phyloP scores from a whole-genome alignment of 768 basidiomycete species.

The Trametes maxima region DNA sequence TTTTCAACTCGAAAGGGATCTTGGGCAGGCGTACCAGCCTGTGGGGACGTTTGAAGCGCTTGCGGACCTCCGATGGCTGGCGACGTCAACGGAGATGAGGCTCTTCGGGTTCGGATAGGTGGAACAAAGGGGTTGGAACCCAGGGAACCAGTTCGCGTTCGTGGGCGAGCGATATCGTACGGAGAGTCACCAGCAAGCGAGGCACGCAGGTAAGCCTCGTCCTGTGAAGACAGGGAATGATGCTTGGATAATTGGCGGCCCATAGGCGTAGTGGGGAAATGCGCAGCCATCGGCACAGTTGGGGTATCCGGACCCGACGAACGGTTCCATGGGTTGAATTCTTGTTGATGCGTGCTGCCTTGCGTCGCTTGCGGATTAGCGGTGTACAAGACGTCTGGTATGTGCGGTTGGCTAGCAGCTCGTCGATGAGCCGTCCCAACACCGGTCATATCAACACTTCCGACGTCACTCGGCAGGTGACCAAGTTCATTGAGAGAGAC shows the following conservation, averaged over 20 bases:
- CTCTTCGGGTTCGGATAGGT: slow-evolving; percentile 6
- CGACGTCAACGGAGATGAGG: slow-evolving; percentile 13
- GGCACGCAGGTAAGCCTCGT: slow-evolving; percentile 13
- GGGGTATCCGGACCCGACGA: slow-evolving; percentile 4
- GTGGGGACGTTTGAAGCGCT: not conserved
- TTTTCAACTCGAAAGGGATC: not conserved
- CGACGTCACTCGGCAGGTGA: slow-evolving; percentile 19
- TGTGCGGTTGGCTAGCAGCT: slow-evolving; percentile 17
- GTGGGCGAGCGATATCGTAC: slow-evolving; percentile 18
- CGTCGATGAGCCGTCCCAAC: slow-evolving; percentile 45
- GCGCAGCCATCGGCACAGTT: slow-evolving; percentile 3
- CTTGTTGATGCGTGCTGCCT: slow-evolving; percentile 12
- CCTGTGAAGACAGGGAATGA: slow-evolving; percentile 13
- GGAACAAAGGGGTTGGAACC: slow-evolving; percentile 4
- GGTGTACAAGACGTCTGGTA: slow-evolving; percentile 30
- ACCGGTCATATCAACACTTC: slow-evolving; percentile 67
- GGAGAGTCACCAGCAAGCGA: slow-evolving; percentile 11
- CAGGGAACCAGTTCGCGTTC: slow-evolving; percentile 3
- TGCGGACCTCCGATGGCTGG: slow-evolving; percentile 2
- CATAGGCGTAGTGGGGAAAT: not conserved
- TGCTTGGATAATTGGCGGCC: slow-evolving; percentile 10
- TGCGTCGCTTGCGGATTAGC: slow-evolving; percentile 13
- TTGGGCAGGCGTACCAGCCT: not conserved
- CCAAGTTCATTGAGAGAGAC: slow-evolving; percentile 10
- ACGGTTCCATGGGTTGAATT: slow-evolving; percentile 25